Base-by-base conservation (phyloP, 768 basidiomycete genomes). In the Mycena chlorophos region DNA sequence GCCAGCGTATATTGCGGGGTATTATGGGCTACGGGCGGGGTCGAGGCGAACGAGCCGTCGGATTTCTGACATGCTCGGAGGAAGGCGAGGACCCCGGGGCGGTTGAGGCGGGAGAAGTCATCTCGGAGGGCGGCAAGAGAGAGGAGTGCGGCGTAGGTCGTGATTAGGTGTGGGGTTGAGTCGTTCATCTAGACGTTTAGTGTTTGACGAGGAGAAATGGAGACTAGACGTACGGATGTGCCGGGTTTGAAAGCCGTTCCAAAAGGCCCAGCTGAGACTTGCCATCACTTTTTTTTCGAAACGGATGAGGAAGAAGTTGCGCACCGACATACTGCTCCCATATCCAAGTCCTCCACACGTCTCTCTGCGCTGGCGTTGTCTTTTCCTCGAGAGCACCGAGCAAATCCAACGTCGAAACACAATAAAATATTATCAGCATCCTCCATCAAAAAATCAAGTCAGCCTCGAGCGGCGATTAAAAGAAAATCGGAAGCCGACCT, bases 121-220 rank as follows among this genome's bases (percentile, higher is more conserved):
- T 97, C 96, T 14, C 89, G 81, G 22, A 99, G 79, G 57, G 97
- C 87, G 0, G 88, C 82, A 13, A 99, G 85, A 0, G 84, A 81
- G 4, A 97, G 73, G 6, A 99, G 68, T 0, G 94, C 92, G 0
- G 94, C 91, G 66, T 98, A 99, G 4, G 95, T 94, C 81, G 93
- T 91, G 54, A 97, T 94, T 14, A 98, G 74, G 68, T 97, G 89
- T 1, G 91, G 89, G n/a, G 80, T 78, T 57, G 89, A 83, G 64
- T 85, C 82, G 38, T 79, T 76, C 4, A 76, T 71, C 61, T 79
- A 75, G 23, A 68, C 63, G n/a, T 62, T 63, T 70, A 73, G 56
- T 48, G 53, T 14, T 28, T 17, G 20, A 28, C 40, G n/a, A 47
- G 39, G 46, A 51, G 22, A 16, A 50, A 16, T 12, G 19, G 28